A percentile compares a stretch with the other conserved stretches of the same genome.
These are phyloP conservation scores for Prunus armeniaca DNA, from an alignment of 306 rosid genomes.

Conservation along the genomic window DNA sequence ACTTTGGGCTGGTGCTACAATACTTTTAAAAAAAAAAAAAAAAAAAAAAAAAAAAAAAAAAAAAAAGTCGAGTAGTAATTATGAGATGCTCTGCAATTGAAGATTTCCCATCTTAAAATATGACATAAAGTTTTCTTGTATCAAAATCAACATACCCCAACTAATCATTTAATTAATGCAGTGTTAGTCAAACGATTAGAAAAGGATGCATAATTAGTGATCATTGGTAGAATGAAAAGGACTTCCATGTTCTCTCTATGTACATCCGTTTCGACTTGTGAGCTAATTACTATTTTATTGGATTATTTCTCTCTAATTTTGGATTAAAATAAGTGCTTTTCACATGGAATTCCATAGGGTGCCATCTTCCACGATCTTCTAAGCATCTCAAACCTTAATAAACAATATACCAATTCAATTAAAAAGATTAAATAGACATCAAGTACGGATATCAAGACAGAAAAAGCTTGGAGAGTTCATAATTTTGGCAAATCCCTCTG, in stretches of 20 bases:
- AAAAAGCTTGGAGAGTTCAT: neutral
- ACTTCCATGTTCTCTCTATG: constrained; percentile 28
- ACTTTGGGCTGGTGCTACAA: too few species aligned
- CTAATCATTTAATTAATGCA: constrained; percentile 17
- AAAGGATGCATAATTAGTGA: neutral
- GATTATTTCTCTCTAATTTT: neutral
- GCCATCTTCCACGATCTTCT: constrained; percentile 49
- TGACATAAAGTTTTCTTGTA: neutral
- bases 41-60: neutral
- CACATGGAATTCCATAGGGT: constrained; percentile 54
- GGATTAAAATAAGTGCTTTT: constrained; percentile 19
- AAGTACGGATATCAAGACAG: constrained; percentile 5
- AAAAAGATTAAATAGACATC: neutral
- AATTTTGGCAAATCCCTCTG: neutral
- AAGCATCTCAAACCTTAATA: constrained; percentile 16
- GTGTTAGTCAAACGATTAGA: constrained; percentile 29
- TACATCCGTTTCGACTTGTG: constrained; percentile 27
- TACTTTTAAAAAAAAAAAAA: too few species aligned
- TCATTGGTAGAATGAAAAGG: constrained; percentile 25
- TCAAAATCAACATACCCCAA: neutral
- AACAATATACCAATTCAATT: constrained; percentile 3
- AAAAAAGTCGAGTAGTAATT: neutral
- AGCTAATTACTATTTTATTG: constrained; percentile 17
- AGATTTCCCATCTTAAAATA: neutral
- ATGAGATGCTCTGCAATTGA: neutral